A percentile compares a stretch with the other conserved stretches of the same genome.
These are phyloP conservation scores for Fusarium goolgardi DNA, from an alignment of 2,329 filamentous ascomycete genomes.

Conservation along the genomic window DNA sequence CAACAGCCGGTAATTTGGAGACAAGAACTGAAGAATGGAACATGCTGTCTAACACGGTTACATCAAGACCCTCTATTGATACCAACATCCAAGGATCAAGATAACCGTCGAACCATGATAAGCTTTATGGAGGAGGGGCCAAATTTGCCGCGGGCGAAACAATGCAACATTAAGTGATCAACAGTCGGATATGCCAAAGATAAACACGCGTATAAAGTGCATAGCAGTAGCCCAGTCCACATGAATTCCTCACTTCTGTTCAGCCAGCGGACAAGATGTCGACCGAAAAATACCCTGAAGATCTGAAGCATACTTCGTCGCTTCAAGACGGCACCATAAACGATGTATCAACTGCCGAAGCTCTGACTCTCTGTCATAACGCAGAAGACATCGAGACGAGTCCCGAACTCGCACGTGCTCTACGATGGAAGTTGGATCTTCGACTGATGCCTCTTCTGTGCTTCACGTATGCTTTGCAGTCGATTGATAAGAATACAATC, in stretches of 20 bases:
- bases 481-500: slow-evolving; percentile 15
- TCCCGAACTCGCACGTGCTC: background rate
- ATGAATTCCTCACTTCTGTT: background rate
- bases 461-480: background rate
- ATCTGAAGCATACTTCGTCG: slow-evolving; percentile 2
- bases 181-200: background rate
- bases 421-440: slow-evolving; percentile 10
- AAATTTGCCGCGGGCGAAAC: background rate
- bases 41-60: background rate
- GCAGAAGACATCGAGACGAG: background rate
- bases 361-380: background rate
- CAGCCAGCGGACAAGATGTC: slow-evolving; percentile 1
- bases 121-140: background rate
- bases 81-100: background rate
- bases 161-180: background rate
- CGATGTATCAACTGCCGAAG: slow-evolving; percentile 8
- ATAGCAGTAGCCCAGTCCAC: background rate
- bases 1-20: accelerated
- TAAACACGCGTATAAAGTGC: background rate
- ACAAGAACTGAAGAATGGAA: background rate
- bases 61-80: slow-evolving; percentile 7
- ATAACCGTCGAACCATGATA: background rate
- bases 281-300: background rate
- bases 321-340: slow-evolving; percentile 6
- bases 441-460: background rate